phyloP scores from a whole-genome alignment of 257 asterid genomes.

The Cordia subcordata region DNA sequence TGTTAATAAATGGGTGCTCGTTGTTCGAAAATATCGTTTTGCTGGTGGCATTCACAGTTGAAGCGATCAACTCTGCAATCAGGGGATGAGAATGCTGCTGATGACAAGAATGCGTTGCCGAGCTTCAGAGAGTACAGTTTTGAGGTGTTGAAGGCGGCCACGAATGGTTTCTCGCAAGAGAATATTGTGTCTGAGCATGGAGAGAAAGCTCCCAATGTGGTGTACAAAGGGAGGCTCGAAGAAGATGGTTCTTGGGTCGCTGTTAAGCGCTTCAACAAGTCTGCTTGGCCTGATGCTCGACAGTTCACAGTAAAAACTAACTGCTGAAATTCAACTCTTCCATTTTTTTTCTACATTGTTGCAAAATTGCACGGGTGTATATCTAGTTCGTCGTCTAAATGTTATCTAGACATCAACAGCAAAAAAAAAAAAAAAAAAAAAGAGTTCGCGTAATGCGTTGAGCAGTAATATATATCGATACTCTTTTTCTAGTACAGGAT shows the following conservation, averaged over 20 bases:
- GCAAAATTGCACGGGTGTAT: too few relatives aligned
- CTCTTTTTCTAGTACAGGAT: too few relatives aligned
- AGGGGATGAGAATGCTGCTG: constrained; percentile 25
- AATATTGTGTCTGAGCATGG: constrained; percentile 50
- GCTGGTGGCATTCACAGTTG: constrained; percentile 49
- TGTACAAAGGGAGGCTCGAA: constrained; percentile 33
- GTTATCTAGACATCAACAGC: too few relatives aligned
- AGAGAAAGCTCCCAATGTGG: constrained; percentile 53
- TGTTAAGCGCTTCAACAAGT: constrained; percentile 37
- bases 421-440: too few relatives aligned
- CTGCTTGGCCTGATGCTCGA: constrained; percentile 53
- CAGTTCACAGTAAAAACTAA: constrained; percentile 33
- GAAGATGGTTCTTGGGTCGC: constrained; percentile 35
- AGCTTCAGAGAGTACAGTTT: constrained; percentile 30
- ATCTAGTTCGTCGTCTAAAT: too few relatives aligned
- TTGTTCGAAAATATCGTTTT: constrained; percentile 40
- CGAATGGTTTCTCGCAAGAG: constrained; percentile 36
- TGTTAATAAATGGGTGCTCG: constrained; percentile 40
- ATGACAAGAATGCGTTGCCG: constrained; percentile 32
- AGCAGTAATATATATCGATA: too few relatives aligned
- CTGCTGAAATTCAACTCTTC: too few relatives aligned
- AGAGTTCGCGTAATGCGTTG: too few relatives aligned
- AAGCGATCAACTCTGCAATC: constrained; percentile 37
- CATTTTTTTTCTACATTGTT: too few relatives aligned
- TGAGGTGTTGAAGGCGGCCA: constrained; percentile 36